Conservation (phyloP, 371 early-diverging fungal species). For the Catenaria anguillulae region DNA sequence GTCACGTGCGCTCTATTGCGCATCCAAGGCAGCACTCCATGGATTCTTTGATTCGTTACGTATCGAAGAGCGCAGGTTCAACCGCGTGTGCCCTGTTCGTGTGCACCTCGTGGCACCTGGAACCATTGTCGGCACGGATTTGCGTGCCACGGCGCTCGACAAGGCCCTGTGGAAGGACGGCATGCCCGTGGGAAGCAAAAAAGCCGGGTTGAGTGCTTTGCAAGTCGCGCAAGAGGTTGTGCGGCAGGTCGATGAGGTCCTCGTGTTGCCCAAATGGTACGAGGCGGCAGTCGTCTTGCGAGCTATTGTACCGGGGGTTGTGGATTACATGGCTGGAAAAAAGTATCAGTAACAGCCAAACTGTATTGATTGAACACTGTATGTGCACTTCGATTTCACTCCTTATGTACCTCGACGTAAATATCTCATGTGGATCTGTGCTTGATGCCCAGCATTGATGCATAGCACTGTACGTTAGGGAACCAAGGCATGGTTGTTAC, state of each 20-base stretch:
- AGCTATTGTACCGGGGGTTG: constrained; percentile 40
- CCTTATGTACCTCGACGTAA: too few species aligned
- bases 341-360: too few species aligned
- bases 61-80: constrained; percentile 45
- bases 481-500: too few species aligned
- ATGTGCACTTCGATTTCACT: too few species aligned
- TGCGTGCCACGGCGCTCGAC: background rate
- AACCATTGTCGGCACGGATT: background rate
- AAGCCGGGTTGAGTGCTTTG: constrained; percentile 40
- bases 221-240: constrained; percentile 45
- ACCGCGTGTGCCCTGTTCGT: constrained; percentile 17
- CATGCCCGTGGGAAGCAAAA: constrained; percentile 34
- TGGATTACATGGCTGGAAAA: too few species aligned
- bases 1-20: constrained; percentile 63
- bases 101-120: constrained; percentile 2
- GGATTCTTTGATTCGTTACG: constrained; percentile 73
- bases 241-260: constrained; percentile 35
- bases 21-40: constrained; percentile 65
- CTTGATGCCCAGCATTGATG: too few species aligned
- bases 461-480: too few species aligned
- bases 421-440: too few species aligned
- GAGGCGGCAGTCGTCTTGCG: constrained; percentile 33
- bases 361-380: too few species aligned
- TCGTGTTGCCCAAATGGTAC: constrained; percentile 48
- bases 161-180: background rate